Evolutionary conservation across 2,329 filamentous ascomycete genomes (phyloP), one percentile per base, ranked within the genome.

Genomic region (Aspergillus tubingensis): DNA sequence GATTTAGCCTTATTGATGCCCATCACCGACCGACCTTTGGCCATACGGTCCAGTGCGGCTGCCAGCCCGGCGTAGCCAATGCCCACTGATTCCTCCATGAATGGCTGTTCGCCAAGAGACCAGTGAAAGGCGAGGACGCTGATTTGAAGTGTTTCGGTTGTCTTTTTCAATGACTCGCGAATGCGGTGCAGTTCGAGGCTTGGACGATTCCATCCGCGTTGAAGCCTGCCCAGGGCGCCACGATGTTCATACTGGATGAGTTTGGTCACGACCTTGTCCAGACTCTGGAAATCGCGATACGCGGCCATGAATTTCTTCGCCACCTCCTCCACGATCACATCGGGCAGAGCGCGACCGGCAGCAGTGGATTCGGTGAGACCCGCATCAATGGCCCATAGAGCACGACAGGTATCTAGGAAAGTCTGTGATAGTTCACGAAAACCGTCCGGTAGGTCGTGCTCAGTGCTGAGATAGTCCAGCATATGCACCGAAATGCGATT

Each of bases 11-110:
- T 70, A 54, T 73, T 73, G 27, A 68, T 63, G 27, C 67, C 66
- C 65, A 69, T 67, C 21, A 68, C 53, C 2, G 63, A 85, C 21
- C 67, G 62, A 13, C 66, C 67, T 55, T 68, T 66, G 8, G 66
- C 61, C 32, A 69, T 74, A 58, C 82, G 79, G 48, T 88, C 85
- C 10, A 90, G 80, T 3, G 87, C 87, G 8, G 87, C 87, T 1
- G 85, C 84, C 7, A 91, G 80, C 4, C 86, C 86, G 1, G 86
- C 87, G 68, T 88, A 91, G 47, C 88, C 88, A 49, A 89, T 88
- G 17, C 86, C 86, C 44, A 85, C 81, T 11, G 85, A 82, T 15
- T 83, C 82, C 65, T 88, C 86, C 39, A 47, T 11, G 15, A 84
- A 82, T 69, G 83, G 85, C 19, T 81, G 80, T 30, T 81, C 81